These are phyloP conservation scores for Buddleja alternifolia DNA, from an alignment of 257 asterid species.

Conservation along the genomic window DNA sequence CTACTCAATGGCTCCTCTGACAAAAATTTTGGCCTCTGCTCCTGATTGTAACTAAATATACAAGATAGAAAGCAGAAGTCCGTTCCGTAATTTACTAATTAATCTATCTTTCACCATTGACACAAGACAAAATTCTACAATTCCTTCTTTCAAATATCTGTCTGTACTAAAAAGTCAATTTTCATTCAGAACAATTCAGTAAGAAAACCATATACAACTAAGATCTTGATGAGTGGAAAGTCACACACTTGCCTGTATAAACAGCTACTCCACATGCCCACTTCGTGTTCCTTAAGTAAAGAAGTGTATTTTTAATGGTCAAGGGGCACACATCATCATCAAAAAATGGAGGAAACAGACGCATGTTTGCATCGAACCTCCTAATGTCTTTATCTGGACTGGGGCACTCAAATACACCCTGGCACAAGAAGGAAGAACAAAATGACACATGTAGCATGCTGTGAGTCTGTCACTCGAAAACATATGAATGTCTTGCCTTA, in stretches of 20 bases:
- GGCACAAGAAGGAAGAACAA: conserved; percentile 34
- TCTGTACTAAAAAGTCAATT: conserved; percentile 1
- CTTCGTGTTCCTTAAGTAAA: conserved; percentile 94
- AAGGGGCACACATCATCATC: conserved; percentile 94
- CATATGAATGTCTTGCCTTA: conserved; percentile 58
- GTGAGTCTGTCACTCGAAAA: conserved; percentile 17
- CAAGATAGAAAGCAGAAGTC: neutral
- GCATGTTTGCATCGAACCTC: conserved; percentile 95
- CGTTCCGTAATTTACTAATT: conserved; percentile 13
- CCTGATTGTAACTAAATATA: conserved; percentile 10
- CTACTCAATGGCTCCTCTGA: neutral
- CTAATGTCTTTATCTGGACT: conserved; percentile 91
- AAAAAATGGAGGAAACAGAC: conserved; percentile 95
- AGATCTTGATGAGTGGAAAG: conserved; percentile 15
- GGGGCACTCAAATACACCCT: conserved; percentile 98
- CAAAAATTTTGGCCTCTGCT: neutral
- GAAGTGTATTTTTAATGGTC: conserved; percentile 86
- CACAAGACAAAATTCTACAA: conserved; percentile 7
- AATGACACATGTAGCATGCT: conserved; percentile 23
- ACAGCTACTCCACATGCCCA: conserved; percentile 99
- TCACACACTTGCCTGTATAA: conserved; percentile 77
- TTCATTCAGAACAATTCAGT: conserved; percentile 1
- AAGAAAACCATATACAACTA: neutral
- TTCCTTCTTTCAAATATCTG: neutral
- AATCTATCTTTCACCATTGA: neutral